These are phyloP conservation scores for Lecanoromycetidae sp. DNA, from an alignment of 2,329 filamentous ascomycete genomes.

Conservation along the genomic window DNA sequence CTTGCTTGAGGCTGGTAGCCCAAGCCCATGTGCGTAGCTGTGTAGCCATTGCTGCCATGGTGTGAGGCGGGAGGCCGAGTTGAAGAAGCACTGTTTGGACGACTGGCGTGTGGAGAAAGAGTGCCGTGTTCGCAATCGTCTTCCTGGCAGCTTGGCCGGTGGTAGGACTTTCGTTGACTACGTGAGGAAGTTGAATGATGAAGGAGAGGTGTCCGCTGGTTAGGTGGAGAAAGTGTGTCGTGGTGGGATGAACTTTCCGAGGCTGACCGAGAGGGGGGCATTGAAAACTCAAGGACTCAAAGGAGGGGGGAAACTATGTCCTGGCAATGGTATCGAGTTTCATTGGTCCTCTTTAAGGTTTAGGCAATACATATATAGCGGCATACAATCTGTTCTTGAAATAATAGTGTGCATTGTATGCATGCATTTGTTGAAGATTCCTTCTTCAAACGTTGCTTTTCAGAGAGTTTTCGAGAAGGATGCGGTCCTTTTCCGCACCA, in stretches of 20 bases:
- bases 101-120: constrained; percentile 11
- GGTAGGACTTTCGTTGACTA: constrained; percentile 4
- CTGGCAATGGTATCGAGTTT: too few species aligned
- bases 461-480: too few species aligned
- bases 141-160: constrained; percentile 1
- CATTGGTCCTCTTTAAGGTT: too few species aligned
- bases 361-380: too few species aligned
- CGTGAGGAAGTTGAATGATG: background rate
- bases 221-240: background rate
- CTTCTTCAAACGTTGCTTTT: too few species aligned
- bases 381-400: too few species aligned
- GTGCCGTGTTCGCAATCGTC: constrained; percentile 11
- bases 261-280: background rate
- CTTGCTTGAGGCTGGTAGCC: background rate
- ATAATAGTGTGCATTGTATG: too few species aligned
- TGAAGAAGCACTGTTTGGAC: background rate
- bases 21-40: background rate
- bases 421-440: too few species aligned
- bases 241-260: background rate
- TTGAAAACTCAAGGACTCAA: background rate
- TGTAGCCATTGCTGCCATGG: background rate
- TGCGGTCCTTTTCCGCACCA: background rate
- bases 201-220: constrained; percentile 2
- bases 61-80: background rate
- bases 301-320: too few species aligned